Evolutionary conservation across 805 yeast genomes (phyloP).

Genomic region (Lachancea sp.): DNA sequence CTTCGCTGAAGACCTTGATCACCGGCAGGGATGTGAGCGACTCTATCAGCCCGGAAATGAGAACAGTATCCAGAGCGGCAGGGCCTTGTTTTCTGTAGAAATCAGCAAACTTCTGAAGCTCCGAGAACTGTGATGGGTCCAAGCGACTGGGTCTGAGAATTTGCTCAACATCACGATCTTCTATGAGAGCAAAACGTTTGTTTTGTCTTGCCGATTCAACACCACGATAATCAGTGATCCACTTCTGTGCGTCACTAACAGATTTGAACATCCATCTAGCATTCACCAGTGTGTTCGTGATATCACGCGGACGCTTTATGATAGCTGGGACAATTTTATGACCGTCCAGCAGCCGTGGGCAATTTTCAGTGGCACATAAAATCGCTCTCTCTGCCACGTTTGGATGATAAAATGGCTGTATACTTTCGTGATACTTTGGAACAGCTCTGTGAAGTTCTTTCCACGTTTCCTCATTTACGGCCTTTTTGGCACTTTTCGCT

Average conservation of each 20-base stretch:
- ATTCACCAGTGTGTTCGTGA: conserved; percentile 7
- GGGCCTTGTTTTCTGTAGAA: conserved; percentile 8
- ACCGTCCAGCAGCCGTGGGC: conserved; percentile 19
- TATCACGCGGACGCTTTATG: conserved; percentile 7
- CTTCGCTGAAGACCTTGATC: conserved; percentile 31
- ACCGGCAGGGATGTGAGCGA: background rate
- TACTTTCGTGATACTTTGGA: conserved; percentile 17
- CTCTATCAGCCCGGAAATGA: conserved; percentile 6
- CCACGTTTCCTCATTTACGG: background rate
- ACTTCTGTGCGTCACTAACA: conserved; percentile 14
- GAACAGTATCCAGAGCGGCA: conserved; percentile 7
- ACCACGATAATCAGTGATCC: conserved; percentile 16
- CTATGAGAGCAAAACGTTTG: conserved; percentile 1
- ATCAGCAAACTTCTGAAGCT: conserved; percentile 7
- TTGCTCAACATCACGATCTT: conserved; percentile 4
- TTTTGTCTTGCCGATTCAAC: background rate
- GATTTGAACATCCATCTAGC: conserved; percentile 14
- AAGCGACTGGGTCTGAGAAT: conserved; percentile 13
- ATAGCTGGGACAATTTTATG: conserved; percentile 15
- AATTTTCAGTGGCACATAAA: conserved; percentile 18
- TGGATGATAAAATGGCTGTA: conserved; percentile 27
- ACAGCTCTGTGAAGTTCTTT: background rate
- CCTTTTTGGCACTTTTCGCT: background rate
- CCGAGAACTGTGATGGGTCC: conserved; percentile 8
- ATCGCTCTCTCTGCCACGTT: conserved; percentile 19